phyloP scores from a whole-genome alignment of 2,329 filamentous ascomycete species.

The Aureobasidium leucospermi region DNA sequence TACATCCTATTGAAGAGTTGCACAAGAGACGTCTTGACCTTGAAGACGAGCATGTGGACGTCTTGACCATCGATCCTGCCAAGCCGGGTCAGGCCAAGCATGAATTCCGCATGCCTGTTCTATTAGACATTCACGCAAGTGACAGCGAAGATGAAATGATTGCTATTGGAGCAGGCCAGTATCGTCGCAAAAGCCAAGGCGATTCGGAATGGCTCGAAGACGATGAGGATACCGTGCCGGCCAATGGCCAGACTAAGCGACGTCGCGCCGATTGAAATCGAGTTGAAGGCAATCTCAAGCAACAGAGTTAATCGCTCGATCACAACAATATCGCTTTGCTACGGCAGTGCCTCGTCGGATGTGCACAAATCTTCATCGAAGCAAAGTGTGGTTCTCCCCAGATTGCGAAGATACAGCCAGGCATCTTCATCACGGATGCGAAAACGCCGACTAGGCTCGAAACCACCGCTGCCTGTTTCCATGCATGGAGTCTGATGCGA shows the following conservation, averaged over 20 bases:
- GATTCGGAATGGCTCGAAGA: constrained; percentile 59
- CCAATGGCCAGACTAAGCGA: constrained; percentile 15
- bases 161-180: constrained; percentile 66
- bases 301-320: too few species aligned
- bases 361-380: too few species aligned
- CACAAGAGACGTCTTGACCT: constrained; percentile 82
- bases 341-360: too few species aligned
- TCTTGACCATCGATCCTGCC: constrained; percentile 66
- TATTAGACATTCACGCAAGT: constrained; percentile 87
- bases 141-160: constrained; percentile 88
- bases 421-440: too few species aligned
- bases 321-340: too few species aligned
- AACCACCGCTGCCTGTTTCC: too few species aligned
- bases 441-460: too few species aligned
- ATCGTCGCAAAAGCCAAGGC: constrained; percentile 76
- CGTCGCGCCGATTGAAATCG: constrained; percentile 15
- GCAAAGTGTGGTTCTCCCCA: too few species aligned
- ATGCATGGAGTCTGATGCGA: too few species aligned
- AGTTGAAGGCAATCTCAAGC: not conserved
- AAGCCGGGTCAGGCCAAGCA: constrained; percentile 40
- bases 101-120: constrained; percentile 77
- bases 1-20: constrained; percentile 89
- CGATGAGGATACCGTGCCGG: constrained; percentile 30
- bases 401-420: too few species aligned
- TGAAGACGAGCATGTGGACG: constrained; percentile 91